Conservation (phyloP, 495 filamentous ascomycete genomes). For the Zalerion maritima region DNA sequence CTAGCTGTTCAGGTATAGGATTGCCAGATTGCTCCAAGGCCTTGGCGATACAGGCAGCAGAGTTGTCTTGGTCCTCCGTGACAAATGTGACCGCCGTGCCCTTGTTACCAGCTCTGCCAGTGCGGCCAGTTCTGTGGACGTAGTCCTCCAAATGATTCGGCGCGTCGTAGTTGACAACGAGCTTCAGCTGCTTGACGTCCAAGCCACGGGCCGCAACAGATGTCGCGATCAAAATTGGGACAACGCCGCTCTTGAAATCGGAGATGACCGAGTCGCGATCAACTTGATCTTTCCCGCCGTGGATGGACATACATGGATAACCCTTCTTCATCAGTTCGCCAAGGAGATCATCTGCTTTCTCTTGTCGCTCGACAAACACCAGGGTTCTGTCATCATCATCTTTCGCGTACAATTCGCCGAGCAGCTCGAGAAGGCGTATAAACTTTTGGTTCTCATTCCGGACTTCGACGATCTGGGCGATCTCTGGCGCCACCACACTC, state of each 20-base stretch:
- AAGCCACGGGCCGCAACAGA: constrained; percentile 91
- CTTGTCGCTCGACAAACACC: constrained; percentile 91
- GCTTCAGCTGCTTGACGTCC: constrained; percentile 90
- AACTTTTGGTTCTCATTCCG: constrained; percentile 75
- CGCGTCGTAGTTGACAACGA: constrained; percentile 94
- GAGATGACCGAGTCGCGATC: constrained; percentile 89
- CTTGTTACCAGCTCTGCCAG: constrained; percentile 85
- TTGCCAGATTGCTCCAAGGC: constrained; percentile 87
- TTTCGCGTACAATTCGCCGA: constrained; percentile 73
- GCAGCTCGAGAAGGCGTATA: constrained; percentile 63
- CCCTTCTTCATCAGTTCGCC: constrained; percentile 73
- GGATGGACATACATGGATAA: constrained; percentile 91
- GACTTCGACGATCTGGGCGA: constrained; percentile 87
- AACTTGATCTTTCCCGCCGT: constrained; percentile 90
- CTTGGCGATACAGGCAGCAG: constrained; percentile 77
- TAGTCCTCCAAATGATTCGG: constrained; percentile 98
- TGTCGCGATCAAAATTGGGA: constrained; percentile 84
- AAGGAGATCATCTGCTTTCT: constrained; percentile 76
- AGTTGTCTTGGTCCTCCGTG: constrained; percentile 81
- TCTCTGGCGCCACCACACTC: constrained; percentile 86
- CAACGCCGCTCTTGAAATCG: constrained; percentile 85
- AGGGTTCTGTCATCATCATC: constrained; percentile 82
- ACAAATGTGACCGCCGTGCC: constrained; percentile 93
- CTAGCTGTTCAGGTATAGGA: constrained; percentile 52
- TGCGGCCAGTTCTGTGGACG: constrained; percentile 88